phyloP scores from a whole-genome alignment of 768 basidiomycete species.

The Mrakia hoshinonis region DNA sequence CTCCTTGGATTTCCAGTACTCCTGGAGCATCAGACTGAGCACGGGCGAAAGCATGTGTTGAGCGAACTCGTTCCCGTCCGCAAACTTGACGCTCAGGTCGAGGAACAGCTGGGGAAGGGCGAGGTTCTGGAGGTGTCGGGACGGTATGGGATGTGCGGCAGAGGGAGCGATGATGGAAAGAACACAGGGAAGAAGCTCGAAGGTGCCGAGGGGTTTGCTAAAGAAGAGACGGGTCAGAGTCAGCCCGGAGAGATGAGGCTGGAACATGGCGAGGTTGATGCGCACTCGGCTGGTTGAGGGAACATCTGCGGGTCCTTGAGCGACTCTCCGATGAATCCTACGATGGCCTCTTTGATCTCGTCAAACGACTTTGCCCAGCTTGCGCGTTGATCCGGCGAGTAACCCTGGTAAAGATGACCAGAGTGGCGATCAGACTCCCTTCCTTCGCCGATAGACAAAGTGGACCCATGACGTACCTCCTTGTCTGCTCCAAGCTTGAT shows the following conservation, averaged over 20 bases:
- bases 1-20: slow-evolving; percentile 35
- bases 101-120: slow-evolving; percentile 74
- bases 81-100: slow-evolving; percentile 50
- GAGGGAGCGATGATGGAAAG: slow-evolving; percentile 59
- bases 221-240: not conserved
- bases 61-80: slow-evolving; percentile 62
- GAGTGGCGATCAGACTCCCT: no score
- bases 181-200: slow-evolving; percentile 74
- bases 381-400: slow-evolving; percentile 49
- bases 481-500: slow-evolving; percentile 10
- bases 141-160: slow-evolving; percentile 48
- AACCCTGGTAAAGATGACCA: slow-evolving; percentile 45
- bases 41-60: slow-evolving; percentile 68
- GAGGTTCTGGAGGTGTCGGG: slow-evolving; percentile 41
- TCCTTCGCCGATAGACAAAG: no score
- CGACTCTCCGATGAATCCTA: slow-evolving; percentile 73
- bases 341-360: slow-evolving; percentile 67
- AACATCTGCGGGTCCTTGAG: slow-evolving; percentile 93
- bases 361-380: slow-evolving; percentile 59
- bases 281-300: slow-evolving; percentile 70
- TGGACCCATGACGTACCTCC: not conserved
- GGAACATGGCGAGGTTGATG: slow-evolving; percentile 27
- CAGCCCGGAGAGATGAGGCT: not conserved
- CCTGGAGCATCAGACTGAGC: slow-evolving; percentile 43
- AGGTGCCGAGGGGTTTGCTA: slow-evolving; percentile 63